Evolutionary conservation across 1,284 basidiomycete genomes (phyloP), one percentile per base, ranked within the genome.

Genomic region (Jaminaea rosea): DNA sequence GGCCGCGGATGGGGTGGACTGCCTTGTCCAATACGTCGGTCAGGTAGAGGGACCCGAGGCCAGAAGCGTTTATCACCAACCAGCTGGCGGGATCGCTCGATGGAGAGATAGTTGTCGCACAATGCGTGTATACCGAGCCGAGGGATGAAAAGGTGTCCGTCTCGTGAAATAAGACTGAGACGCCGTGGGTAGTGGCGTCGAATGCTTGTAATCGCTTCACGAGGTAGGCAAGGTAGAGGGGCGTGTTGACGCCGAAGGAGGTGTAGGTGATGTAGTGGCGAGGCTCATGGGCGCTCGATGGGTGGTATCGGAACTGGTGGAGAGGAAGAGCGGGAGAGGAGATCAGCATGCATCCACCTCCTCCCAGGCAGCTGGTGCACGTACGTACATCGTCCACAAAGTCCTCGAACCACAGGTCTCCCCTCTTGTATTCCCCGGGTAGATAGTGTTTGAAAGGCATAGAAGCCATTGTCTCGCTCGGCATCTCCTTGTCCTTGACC

Each of bases 251-350:
- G 7, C 53, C 52, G 17, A 67, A 58, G 1, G 65, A 67, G 27
- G 46, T 58, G 54, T 62, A 69, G 44, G 51, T 55, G 49, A 62
- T 51, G 28, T n/a, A n/a, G n/a, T n/a, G n/a, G n/a, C n/a, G n/a
- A n/a, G n/a, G n/a, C n/a, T n/a, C n/a, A n/a, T n/a, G n/a, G n/a
- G n/a, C n/a, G n/a, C n/a, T 0, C 80, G 84, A 46, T 80, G 81
- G 21, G 77, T 92, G 19, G 84, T 88, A 10, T 84, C 91, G 59
- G 82, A 84, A 29, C 77, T 97, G 15, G 87, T 88, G 59, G 80
- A 81, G 46, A 85, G 86, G 36, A 85, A 87, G 27, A n/a, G n/a
- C n/a, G n/a, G n/a, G n/a, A n/a, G 90, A 96, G 73, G 82, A 82
- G 6, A 80, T 82, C 28, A 82, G 82, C 52, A 77, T 78, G 1